phyloP scores from a whole-genome alignment of 176 grass and related monocot species.

The Oryza glumipatula region DNA sequence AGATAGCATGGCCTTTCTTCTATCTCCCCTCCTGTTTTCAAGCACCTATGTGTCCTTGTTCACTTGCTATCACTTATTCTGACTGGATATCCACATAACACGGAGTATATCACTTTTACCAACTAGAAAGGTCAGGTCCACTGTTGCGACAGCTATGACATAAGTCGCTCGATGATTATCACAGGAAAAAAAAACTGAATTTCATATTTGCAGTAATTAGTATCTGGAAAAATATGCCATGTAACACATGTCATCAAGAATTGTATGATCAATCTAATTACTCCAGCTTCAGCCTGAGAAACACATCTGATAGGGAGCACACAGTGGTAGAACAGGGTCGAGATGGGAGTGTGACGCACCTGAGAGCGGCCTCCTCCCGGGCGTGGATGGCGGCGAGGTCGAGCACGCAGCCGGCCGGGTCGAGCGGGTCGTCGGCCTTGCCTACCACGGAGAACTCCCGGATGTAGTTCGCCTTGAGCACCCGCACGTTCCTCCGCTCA shows the following conservation, averaged over 20 bases:
- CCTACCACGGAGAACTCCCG: constrained; percentile 69
- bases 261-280: constrained; percentile 14
- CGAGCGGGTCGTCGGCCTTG: constrained; percentile 75
- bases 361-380: constrained; percentile 85
- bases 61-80: constrained; percentile 12
- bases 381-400: constrained; percentile 73
- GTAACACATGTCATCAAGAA: neutral
- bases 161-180: neutral
- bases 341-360: constrained; percentile 45
- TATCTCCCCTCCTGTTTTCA: neutral
- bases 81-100: neutral
- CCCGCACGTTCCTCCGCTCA: constrained; percentile 66
- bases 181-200: neutral
- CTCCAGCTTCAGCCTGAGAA: neutral
- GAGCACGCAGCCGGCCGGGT: constrained; percentile 68
- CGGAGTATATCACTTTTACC: constrained; percentile 21
- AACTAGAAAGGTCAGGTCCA: constrained; percentile 16
- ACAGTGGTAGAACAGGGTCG: neutral
- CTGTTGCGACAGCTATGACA: neutral
- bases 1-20: neutral
- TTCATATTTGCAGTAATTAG: constrained; percentile 11
- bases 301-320: neutral
- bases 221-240: neutral
- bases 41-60: neutral
- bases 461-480: constrained; percentile 93